Percentiles rank a stretch among this genome's conserved stretches.
Conservation (phyloP, 148 eudicot species). For the Suaeda aralocaspica region DNA sequence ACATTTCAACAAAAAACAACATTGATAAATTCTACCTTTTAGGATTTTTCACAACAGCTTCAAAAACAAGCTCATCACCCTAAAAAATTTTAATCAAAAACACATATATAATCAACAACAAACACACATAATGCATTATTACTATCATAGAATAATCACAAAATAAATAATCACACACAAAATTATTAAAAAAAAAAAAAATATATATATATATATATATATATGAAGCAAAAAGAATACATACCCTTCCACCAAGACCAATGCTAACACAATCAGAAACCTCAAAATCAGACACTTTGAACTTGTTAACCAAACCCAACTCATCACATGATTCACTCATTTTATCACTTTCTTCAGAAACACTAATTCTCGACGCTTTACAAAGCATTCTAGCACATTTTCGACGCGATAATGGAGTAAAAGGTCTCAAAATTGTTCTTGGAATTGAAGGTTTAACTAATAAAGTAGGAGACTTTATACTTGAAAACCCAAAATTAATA, state of each 20-base stretch:
- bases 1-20: background rate
- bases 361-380: constrained; percentile 34
- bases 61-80: constrained; percentile 89
- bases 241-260: constrained; percentile 89
- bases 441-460: constrained; percentile 26
- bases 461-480: constrained; percentile 40
- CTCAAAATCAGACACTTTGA: constrained; percentile 66
- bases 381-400: constrained; percentile 33
- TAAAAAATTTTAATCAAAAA: constrained; percentile 25
- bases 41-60: constrained; percentile 74
- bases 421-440: constrained; percentile 13
- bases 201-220: too few species aligned
- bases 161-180: background rate
- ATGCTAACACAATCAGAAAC: constrained; percentile 70
- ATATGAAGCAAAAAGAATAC: constrained; percentile 34
- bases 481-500: constrained; percentile 34
- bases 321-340: constrained; percentile 38
- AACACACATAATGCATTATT: background rate
- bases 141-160: background rate
- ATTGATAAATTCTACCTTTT: constrained; percentile 41
- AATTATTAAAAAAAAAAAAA: too few species aligned
- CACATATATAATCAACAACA: constrained; percentile 3
- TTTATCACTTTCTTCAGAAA: constrained; percentile 40
- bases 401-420: constrained; percentile 14
- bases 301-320: constrained; percentile 68